Percentiles rank a stretch among this genome's conserved stretches.
Evolutionary conservation across 345 rosid species (phyloP).

Genomic region (Psidium guajava): DNA sequence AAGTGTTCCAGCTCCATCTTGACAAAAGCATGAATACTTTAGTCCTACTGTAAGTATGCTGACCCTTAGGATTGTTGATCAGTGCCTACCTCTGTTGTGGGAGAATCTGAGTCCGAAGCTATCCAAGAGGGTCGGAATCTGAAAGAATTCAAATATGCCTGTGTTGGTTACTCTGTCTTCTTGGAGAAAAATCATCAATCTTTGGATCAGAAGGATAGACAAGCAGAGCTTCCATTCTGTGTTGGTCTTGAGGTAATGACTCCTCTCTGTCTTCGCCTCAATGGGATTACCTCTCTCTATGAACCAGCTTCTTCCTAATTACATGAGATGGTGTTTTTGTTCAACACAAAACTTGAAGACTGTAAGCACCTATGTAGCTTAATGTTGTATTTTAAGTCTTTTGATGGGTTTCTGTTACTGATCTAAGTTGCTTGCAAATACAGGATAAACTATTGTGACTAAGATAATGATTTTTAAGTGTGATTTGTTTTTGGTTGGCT

Average conservation of each 20-base stretch:
- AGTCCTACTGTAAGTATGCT: background rate
- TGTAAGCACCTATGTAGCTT: background rate
- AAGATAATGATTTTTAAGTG: background rate
- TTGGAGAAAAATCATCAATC: slow-evolving; percentile 16
- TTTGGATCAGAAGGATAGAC: slow-evolving; percentile 10
- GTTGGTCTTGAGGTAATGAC: slow-evolving; percentile 32
- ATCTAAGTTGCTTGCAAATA: background rate
- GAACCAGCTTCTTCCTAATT: background rate
- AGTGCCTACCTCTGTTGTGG: slow-evolving; percentile 26
- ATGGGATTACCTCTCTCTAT: background rate
- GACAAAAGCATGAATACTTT: background rate
- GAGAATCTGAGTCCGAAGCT: slow-evolving; percentile 24
- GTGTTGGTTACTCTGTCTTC: slow-evolving; percentile 35
- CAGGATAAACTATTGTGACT: background rate
- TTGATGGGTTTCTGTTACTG: background rate
- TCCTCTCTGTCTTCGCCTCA: background rate
- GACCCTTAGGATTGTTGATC: background rate
- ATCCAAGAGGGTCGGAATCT: slow-evolving; percentile 28
- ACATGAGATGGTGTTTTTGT: background rate
- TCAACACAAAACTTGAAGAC: background rate
- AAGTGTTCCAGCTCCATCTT: background rate
- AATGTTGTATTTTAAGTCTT: background rate
- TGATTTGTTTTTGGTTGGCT: background rate
- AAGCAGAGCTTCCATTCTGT: slow-evolving; percentile 25
- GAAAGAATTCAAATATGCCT: slow-evolving; percentile 26